Evolutionary conservation across 1,139 yeast genomes (phyloP), one percentile per base, ranked within the genome.

Genomic region (Kodamaea alishanica): DNA sequence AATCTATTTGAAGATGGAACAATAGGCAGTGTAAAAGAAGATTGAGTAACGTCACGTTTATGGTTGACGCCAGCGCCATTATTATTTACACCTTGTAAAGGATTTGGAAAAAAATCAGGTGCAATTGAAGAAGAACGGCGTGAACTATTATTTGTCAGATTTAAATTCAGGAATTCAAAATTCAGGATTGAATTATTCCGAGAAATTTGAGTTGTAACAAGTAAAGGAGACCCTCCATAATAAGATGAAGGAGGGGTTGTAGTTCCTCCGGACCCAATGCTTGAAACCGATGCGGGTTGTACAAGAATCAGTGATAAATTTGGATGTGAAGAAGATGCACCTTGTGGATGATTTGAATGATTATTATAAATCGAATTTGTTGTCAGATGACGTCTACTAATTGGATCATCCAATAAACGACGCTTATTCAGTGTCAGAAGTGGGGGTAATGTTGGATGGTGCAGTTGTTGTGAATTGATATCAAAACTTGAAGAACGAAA

Each of bases 21-120:
- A 24, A 51, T 47, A 3, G 67, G 63, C 25, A 63, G 61, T 46
- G 57, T 61, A 48, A 61, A 63, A 24, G 67, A 63, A 41, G 56
- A 56, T 48, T 62, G 66, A 9, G 68, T 60, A 6, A 58, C 43
- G 39, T 56, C 63, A 30, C 70, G 49, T 44, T 63, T 63, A 38
- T 52, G 56, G 20, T 36, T 32, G 8, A 26, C 33, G 20, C 24
- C 15, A 11, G 37, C 30, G n/a, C 32, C 11, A 7, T 33, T 11
- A 20, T 29, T 29, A n/a, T 27, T 32, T 2, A 34, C 33, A n/a
- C 35, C 39, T 4, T 39, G 28, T 23, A 30, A 28, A 8, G 73
- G 70, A 42, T 66, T 66, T 8, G 73, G 73, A 53, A 67, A 68
- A 37, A 64, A 61, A 38, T 68, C 73, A 1, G 71, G 70, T 6